A percentile compares a stretch with the other conserved stretches of the same genome.
These are phyloP conservation scores for Chlamydomonas schloesseri DNA, from an alignment of 139 green algal species.

Conservation along the genomic window DNA sequence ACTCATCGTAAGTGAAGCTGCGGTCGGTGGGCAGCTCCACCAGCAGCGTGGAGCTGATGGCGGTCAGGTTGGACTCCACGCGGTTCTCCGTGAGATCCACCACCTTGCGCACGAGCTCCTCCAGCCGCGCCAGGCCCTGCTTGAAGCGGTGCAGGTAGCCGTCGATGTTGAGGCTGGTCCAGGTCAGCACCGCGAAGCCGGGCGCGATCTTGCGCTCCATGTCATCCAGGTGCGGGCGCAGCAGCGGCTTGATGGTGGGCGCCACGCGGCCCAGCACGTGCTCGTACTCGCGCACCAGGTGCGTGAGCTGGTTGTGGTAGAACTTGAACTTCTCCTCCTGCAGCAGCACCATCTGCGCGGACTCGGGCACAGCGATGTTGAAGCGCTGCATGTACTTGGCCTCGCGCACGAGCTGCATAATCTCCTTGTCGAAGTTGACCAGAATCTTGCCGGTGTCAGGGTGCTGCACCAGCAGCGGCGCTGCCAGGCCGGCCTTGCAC, in stretches of 20 bases:
- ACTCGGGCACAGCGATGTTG: slow-evolving; percentile 85
- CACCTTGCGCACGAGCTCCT: slow-evolving; percentile 91
- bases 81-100: slow-evolving; percentile 88
- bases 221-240: slow-evolving; percentile 89
- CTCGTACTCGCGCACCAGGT: slow-evolving; percentile 84
- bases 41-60: slow-evolving; percentile 77
- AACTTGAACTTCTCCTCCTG: slow-evolving; percentile 84
- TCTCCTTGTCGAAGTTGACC: slow-evolving; percentile 93
- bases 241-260: slow-evolving; percentile 79
- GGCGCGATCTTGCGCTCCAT: slow-evolving; percentile 90
- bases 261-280: slow-evolving; percentile 69
- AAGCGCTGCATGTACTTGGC: slow-evolving; percentile 91
- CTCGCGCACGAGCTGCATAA: slow-evolving; percentile 92
- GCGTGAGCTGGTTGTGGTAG: slow-evolving; percentile 88
- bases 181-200: slow-evolving; percentile 86
- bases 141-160: slow-evolving; percentile 91
- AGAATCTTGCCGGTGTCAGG: slow-evolving; percentile 78
- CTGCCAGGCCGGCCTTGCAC: slow-evolving; percentile 82
- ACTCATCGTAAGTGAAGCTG: slow-evolving; percentile 92
- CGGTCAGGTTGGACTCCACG: slow-evolving; percentile 86
- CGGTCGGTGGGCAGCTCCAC: slow-evolving; percentile 86
- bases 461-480: slow-evolving; percentile 88
- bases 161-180: slow-evolving; percentile 94
- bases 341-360: slow-evolving; percentile 84
- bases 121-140: slow-evolving; percentile 79